Evolutionary conservation across 345 rosid genomes (phyloP), one percentile per base, ranked within the genome.

Genomic region (Gossypium sturtianum): DNA sequence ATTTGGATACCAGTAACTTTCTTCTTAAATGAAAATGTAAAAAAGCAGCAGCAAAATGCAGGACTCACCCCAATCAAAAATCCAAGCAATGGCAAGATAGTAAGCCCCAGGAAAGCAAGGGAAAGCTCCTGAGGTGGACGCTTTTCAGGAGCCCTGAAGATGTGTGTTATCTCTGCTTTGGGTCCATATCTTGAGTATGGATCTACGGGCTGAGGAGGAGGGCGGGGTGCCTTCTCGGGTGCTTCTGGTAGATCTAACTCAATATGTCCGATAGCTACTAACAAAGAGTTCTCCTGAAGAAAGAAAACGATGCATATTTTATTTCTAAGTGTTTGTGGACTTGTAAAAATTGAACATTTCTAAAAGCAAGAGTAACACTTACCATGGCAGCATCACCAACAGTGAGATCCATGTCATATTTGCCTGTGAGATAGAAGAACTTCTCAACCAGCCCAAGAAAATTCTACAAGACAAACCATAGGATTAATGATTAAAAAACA

Each of bases 381-480:
- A 93, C 99, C 99, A 96, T 96, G 17, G 85, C 95, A 71, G 89
- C 87, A 83, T 96, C 99, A 66, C 99, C 99, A 68, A 93, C 82
- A 61, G 86, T 79, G 20, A 96, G 90, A 82, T 96, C 93, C 70
- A 93, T 83, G 76, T 91, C 90, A 66, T 93, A 96, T 86, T 75
- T 87, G 70, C 98, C 97, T 5, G 98, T 90, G 27, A 93, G 91
- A 78, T 96, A 96, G 86, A 81, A 96, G 63, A 96, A 87, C 84
- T 91, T 93, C 83, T 96, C 99, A 64, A 96, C 97, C 81, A 91
- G 81, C 71, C 97, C 91, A 27, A 96, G 95, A 80, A 96, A 93
- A 86, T 93, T 97, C 99, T 96, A 62, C 81, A 79, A 43, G 60
- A 75, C 19, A 77, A 75, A 49, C 47, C 20, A 69, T 9, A 59